Base-by-base conservation (phyloP, 75 land plant genomes). In the Sequoiadendron giganteum region DNA sequence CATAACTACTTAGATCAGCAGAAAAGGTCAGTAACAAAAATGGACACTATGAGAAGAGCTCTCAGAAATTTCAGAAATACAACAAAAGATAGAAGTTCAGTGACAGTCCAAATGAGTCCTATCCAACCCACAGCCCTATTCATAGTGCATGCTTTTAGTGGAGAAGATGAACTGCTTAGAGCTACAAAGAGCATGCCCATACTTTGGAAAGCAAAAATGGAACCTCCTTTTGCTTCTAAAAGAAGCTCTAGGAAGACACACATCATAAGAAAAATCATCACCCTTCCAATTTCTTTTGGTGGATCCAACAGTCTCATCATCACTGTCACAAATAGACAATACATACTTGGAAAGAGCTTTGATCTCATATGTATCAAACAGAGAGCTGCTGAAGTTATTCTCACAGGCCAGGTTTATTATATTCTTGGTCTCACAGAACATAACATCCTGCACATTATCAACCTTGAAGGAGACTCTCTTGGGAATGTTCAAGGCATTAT, bases 321-420 rank as follows among this genome's bases (percentile, higher is more conserved):
- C 77, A 30, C 11, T 34, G 2, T 73, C 77, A 73, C 77, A 32
- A 39, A 45, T 42, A 45, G 86, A 55, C 10, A 30, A 5, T 0
- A 85, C 86, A 85, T 85, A 55, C 34, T 85, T 85, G 65, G 86
- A 85, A 8, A 85, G 86, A 1, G 86, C 3, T 36, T 85, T 85
- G 21, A 85, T 85, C 65, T 85, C 86, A 38, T 85, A 85, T 1
- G 65, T 14, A 38, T 85, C 86, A 85, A 85, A 85, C 58, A 85
- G 68, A 49, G 86, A 85, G 65, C 86, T 85, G 65, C 86, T 85
- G 86, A 85, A 85, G 55, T 85, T 30, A 38, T 85, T 55, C 42
- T 18, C 52, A 16, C 28, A 85, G 6, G 86, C 86, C 86, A 34
- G 55, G 25, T 21, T 54, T 40, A 85, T 85, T 3, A 85, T 85